Conservation (phyloP, 306 rosid species). For the Castanea crenata region DNA sequence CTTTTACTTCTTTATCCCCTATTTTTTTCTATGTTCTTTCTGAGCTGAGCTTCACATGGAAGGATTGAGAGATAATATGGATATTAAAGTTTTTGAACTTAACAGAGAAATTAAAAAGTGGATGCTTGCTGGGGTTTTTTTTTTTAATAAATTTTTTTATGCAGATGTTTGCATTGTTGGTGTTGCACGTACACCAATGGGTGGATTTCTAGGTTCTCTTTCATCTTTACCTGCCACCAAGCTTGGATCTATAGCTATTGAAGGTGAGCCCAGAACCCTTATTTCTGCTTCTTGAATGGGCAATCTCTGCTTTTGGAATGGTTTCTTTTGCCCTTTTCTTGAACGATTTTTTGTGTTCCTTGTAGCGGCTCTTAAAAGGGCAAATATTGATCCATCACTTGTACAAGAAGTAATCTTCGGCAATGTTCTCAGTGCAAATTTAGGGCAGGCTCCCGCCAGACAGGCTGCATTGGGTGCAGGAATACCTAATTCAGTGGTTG, state of each 20-base stretch:
- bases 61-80: not conserved
- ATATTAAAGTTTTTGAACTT: constrained; percentile 8
- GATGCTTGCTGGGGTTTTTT: constrained; percentile 2
- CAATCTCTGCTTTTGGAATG: not conserved
- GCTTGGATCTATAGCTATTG: constrained; percentile 87
- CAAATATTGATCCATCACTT: constrained; percentile 81
- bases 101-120: not conserved
- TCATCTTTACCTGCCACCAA: constrained; percentile 89
- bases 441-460: constrained; percentile 99
- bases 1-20: not conserved
- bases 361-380: constrained; percentile 91
- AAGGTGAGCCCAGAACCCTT: constrained; percentile 45
- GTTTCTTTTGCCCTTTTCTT: not conserved
- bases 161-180: constrained; percentile 97
- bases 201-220: constrained; percentile 84
- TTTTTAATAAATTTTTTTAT: constrained; percentile 11
- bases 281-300: constrained; percentile 1
- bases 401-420: constrained; percentile 93
- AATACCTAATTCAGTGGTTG: constrained; percentile 73
- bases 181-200: constrained; percentile 97
- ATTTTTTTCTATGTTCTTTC: too few species aligned
- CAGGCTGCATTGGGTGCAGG: constrained; percentile 99
- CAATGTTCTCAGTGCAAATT: constrained; percentile 94
- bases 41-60: too few species aligned
- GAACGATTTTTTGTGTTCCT: not conserved